These are phyloP conservation scores for Tolypocladium paradoxum DNA, from an alignment of 2,329 filamentous ascomycete species.

Conservation along the genomic window DNA sequence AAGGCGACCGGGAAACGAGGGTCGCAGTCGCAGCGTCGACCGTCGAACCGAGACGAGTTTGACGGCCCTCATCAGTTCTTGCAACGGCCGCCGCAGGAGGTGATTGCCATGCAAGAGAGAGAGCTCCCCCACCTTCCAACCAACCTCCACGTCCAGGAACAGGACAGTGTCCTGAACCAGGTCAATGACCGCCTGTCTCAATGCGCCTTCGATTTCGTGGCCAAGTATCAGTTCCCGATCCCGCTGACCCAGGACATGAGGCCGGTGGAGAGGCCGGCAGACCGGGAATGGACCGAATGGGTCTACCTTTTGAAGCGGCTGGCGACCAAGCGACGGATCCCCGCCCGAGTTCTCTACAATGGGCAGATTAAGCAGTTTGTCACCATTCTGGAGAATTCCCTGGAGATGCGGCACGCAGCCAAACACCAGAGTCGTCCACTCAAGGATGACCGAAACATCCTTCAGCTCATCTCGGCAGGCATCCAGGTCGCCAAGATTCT, in stretches of 20 bases:
- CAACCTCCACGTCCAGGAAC: constrained; percentile 72
- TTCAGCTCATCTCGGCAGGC: constrained; percentile 78
- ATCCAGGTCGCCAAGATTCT: constrained; percentile 82
- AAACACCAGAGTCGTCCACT: constrained; percentile 73
- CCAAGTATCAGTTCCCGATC: constrained; percentile 84
- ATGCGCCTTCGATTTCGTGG: constrained; percentile 83
- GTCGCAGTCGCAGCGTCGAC: constrained; percentile 55
- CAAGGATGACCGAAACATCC: constrained; percentile 80
- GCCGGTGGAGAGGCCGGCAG: constrained; percentile 60
- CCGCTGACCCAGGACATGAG: constrained; percentile 75
- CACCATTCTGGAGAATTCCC: constrained; percentile 76
- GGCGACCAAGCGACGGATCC: constrained; percentile 77
- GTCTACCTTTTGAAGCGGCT: constrained; percentile 77
- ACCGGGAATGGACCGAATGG: constrained; percentile 88
- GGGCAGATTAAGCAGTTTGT: constrained; percentile 88
- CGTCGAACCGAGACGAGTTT: constrained; percentile 80
- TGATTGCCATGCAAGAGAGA: constrained; percentile 65
- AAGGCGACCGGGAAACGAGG: constrained; percentile 37
- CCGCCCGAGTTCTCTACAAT: constrained; percentile 74
- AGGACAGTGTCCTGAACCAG: constrained; percentile 67
- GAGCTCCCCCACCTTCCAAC: constrained; percentile 75
- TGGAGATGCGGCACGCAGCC: constrained; percentile 78
- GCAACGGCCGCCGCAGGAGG: constrained; percentile 58
- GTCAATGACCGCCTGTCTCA: constrained; percentile 79
- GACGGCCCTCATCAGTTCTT: constrained; percentile 79